Evolutionary conservation across 1,139 yeast species (phyloP), one percentile per base, ranked within the genome.

Genomic region (Kurtzmaniella natalensis): DNA sequence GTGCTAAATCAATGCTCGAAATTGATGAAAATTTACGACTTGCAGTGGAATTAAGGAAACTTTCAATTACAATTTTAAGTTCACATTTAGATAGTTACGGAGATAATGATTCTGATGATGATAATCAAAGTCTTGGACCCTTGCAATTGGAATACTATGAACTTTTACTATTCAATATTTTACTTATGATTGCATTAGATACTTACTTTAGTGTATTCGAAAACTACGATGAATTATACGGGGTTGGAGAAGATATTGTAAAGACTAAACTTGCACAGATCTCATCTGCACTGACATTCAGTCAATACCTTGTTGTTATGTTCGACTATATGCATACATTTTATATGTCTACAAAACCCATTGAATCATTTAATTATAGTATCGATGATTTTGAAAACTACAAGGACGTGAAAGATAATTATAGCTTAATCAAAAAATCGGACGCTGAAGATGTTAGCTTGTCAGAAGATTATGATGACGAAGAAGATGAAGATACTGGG

Each of bases 31-130:
- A 47, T 38, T 43, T 65, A 14, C 48, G 48, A 21, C 37, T 59
- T 7, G 55, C 70, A 39, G 61, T 68, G 4, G 61, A 61, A 36
- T 45, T 65, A 9, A 44, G 75, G n/a, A 69, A 68, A 39, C 43
- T 62, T 18, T 59, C 61, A 23, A 55, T 64, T 7, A 55, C 50
- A 25, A 51, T 64, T 14, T 44, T 68, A n/a, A 64, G 65, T 41
- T 53, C 49, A 35, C 74, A 68, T 45, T 47, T 68, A 31, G 74
- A 68, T 46, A 69, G 65, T 37, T 66, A 63, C 37, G 73, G 66
- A 38, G 58, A 50, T 28, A 53, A 60, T 37, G 46, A 52, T 13
- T 46, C 42, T n/a, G 38, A 42, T 8, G 46, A 37, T 14, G 30
- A 22, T 6, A 19, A 20, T 9, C 20, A 10, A 3, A 16, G 9